phyloP scores from a whole-genome alignment of 192 early-diverging fungal species.

The Pilaira anomala region DNA sequence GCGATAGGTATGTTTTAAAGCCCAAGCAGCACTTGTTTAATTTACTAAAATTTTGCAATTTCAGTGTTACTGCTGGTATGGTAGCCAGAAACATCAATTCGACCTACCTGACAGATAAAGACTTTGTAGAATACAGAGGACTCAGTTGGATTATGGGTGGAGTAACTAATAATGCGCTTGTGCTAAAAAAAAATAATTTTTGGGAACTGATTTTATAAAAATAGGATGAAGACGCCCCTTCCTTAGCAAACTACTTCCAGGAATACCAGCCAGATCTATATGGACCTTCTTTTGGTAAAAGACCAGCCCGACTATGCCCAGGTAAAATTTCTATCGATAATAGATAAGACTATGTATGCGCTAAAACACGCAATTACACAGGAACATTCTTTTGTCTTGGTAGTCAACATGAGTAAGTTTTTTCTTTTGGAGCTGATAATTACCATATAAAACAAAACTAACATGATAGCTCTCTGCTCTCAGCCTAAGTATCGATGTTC shows the following conservation, averaged over 20 bases:
- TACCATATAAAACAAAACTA: neutral
- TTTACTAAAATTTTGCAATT: neutral
- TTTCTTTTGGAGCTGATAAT: neutral
- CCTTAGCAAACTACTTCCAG: slow-evolving; percentile 46
- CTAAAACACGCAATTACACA: neutral
- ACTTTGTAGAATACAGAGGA: slow-evolving; percentile 39
- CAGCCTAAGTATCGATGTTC: neutral
- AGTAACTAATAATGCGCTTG: slow-evolving; percentile 5
- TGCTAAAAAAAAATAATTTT: neutral
- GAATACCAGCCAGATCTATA: slow-evolving; percentile 38
- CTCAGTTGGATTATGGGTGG: slow-evolving; percentile 52
- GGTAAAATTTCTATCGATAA: too few species aligned
- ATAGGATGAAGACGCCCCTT: slow-evolving; percentile 34
- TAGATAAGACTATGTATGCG: neutral
- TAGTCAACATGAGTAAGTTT: slow-evolving; percentile 7
- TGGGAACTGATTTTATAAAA: neutral
- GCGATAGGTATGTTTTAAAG: slow-evolving; percentile 13
- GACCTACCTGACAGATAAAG: neutral
- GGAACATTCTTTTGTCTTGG: slow-evolving; percentile 10
- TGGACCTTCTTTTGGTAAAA: slow-evolving; percentile 43
- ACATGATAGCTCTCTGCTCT: neutral
- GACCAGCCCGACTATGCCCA: neutral
- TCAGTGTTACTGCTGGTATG: slow-evolving; percentile 7
- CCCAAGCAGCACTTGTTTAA: too few species aligned
- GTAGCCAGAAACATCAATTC: neutral